Base-by-base conservation (phyloP, 2,329 filamentous ascomycete species). In the Beauveria caledonica region DNA sequence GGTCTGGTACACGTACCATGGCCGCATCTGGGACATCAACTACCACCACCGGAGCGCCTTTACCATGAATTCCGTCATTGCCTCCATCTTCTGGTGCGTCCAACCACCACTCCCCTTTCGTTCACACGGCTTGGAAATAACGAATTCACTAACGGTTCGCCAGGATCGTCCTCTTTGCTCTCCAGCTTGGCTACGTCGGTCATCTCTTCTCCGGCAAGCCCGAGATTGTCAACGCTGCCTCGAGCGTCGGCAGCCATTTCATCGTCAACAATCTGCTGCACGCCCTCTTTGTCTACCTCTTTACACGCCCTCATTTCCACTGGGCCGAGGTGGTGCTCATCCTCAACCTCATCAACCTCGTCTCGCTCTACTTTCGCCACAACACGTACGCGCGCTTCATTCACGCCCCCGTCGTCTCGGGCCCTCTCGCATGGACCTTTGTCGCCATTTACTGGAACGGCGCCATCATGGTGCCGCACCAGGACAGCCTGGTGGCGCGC, bases 361-460 rank as follows among this genome's bases (percentile, higher is more conserved):
- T 82, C 9, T 80, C 82, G 40, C 82, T 92, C 36, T 96, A 96
- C 77, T 92, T 93, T 82, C 86, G 88, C 63, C 87, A 95, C 76
- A 81, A 82, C 21, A 82, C 82, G 0, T 86, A 87, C 59, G 85
- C 89, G 4, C 81, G 86, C 62, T 85, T 89, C 68, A 89, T 96
- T 66, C 91, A 96, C 73, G 77, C 86, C 11, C 85, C 90, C 6
- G 86, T 86, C 49, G 85, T 92, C 23, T 87, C 88, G 17, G 89
- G 86, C 0, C 92, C 92, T 6, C 78, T 96, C 66, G 89, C 75
- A 15, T 96, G 90, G 89, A 92, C 88, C 15, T 89, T 94, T 69
- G 86, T 93, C 15, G 88, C 89, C 33, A 80, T 96, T 58, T 93
- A 92, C 78, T 96, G 90, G 90, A 90, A 91, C 67, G 92, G 92